phyloP scores from a whole-genome alignment of 495 filamentous ascomycete genomes.

The Evernia prunastri region DNA sequence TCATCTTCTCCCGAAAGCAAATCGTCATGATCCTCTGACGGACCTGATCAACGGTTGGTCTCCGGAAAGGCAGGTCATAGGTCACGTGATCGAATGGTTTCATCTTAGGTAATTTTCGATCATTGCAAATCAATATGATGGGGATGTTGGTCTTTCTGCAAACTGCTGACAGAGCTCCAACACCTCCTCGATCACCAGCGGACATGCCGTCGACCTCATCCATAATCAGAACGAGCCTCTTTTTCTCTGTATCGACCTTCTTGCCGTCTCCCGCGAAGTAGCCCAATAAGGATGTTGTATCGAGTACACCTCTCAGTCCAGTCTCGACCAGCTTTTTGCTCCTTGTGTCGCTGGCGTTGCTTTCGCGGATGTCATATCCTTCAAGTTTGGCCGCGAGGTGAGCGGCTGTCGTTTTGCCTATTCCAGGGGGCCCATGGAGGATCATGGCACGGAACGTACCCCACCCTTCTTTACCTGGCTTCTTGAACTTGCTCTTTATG shows the following conservation, averaged over 20 bases:
- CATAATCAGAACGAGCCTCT: slow-evolving; percentile 94
- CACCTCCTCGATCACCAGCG: slow-evolving; percentile 90
- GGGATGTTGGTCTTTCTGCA: slow-evolving; percentile 94
- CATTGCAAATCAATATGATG: slow-evolving; percentile 96
- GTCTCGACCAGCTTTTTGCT: slow-evolving; percentile 95
- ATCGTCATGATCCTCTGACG: slow-evolving; percentile 88
- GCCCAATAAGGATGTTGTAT: slow-evolving; percentile 86
- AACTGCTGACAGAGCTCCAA: slow-evolving; percentile 85
- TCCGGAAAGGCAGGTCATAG: slow-evolving; percentile 77
- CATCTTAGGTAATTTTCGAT: slow-evolving; percentile 90
- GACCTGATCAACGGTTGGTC: slow-evolving; percentile 83
- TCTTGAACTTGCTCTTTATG: slow-evolving; percentile 67
- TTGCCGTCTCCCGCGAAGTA: slow-evolving; percentile 85
- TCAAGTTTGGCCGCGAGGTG: slow-evolving; percentile 89
- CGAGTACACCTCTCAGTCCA: slow-evolving; percentile 77
- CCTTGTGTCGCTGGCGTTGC: slow-evolving; percentile 93
- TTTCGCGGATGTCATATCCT: slow-evolving; percentile 89
- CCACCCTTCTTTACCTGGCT: slow-evolving; percentile 71
- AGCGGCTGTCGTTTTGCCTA: slow-evolving; percentile 96
- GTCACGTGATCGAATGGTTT: slow-evolving; percentile 87
- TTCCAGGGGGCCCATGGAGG: slow-evolving; percentile 89
- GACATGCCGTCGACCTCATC: slow-evolving; percentile 99
- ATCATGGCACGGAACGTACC: slow-evolving; percentile 78
- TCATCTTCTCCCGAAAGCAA: slow-evolving; percentile 83
- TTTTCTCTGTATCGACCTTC: slow-evolving; percentile 71